Evolutionary conservation across 2,329 filamentous ascomycete genomes (phyloP).

Genomic region (Apiospora saccharicola): DNA sequence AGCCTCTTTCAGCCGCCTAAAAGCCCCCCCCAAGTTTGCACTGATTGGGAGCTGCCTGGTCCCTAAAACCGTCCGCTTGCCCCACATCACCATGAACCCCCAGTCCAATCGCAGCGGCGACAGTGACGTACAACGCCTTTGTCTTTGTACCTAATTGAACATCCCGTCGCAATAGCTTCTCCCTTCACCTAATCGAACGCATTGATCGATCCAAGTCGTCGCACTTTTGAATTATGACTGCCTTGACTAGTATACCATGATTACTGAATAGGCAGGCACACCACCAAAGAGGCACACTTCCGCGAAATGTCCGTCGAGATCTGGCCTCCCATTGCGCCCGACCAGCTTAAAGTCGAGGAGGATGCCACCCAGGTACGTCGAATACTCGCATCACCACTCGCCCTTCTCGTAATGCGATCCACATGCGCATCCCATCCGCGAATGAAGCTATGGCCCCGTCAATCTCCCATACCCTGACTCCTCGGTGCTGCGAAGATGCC

Average conservation of each 20-base stretch:
- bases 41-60: neutral
- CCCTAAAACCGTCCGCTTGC: neutral
- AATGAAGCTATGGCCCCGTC: constrained; percentile 24
- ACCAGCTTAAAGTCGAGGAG: constrained; percentile 57
- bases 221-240: neutral
- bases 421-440: neutral
- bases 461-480: constrained; percentile 21
- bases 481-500: neutral
- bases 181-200: neutral
- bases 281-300: neutral
- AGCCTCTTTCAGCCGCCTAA: constrained; percentile 1
- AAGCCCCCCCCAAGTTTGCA: neutral
- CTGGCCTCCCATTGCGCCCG: constrained; percentile 62
- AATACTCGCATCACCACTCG: constrained; percentile 37
- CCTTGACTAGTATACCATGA: constrained; percentile 9
- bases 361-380: constrained; percentile 57
- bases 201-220: neutral
- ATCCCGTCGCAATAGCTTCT: neutral
- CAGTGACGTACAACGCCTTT: neutral
- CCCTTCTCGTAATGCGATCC: neutral
- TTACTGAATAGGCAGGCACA: neutral
- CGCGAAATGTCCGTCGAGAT: constrained; percentile 62
- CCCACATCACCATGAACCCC: neutral
- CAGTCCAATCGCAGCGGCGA: neutral
- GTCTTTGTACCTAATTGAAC: neutral